phyloP scores from a whole-genome alignment of 306 rosid species.

The Parietaria judaica region DNA sequence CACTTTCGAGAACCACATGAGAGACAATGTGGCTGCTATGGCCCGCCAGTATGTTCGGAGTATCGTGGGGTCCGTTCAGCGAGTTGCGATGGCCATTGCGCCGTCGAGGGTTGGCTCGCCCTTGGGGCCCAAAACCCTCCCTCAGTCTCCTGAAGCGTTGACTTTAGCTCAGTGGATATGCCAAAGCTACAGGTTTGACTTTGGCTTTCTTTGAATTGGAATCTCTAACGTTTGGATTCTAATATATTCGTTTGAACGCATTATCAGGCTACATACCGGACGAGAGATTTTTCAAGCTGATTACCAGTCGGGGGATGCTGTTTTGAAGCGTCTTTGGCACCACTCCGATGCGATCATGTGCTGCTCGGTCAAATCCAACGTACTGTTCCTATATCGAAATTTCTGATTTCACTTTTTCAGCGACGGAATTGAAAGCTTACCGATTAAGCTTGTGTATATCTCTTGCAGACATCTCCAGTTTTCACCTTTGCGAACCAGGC shows the following conservation, averaged over 20 bases:
- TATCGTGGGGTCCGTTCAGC: slow-evolving; percentile 89
- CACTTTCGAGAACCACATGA: slow-evolving; percentile 72
- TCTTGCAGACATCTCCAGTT: slow-evolving; percentile 73
- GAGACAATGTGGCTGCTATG: slow-evolving; percentile 94
- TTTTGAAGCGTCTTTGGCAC: slow-evolving; percentile 88
- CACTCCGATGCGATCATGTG: slow-evolving; percentile 92
- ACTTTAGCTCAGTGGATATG: slow-evolving; percentile 78
- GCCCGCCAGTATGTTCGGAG: slow-evolving; percentile 96
- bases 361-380: slow-evolving; percentile 81
- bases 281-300: slow-evolving; percentile 54
- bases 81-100: slow-evolving; percentile 98
- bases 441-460: not conserved
- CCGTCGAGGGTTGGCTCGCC: slow-evolving; percentile 64
- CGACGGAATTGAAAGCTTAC: too few relatives aligned
- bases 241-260: too few relatives aligned
- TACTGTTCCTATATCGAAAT: slow-evolving; percentile 5
- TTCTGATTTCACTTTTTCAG: not conserved
- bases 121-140: slow-evolving; percentile 62
- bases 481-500: slow-evolving; percentile 97
- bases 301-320: slow-evolving; percentile 53
- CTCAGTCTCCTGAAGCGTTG: slow-evolving; percentile 89
- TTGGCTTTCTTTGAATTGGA: too few relatives aligned
- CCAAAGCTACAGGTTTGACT: slow-evolving; percentile 66
- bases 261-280: slow-evolving; percentile 60
- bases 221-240: too few relatives aligned